phyloP scores from a whole-genome alignment of 345 rosid genomes.

The Jatropha curcas region DNA sequence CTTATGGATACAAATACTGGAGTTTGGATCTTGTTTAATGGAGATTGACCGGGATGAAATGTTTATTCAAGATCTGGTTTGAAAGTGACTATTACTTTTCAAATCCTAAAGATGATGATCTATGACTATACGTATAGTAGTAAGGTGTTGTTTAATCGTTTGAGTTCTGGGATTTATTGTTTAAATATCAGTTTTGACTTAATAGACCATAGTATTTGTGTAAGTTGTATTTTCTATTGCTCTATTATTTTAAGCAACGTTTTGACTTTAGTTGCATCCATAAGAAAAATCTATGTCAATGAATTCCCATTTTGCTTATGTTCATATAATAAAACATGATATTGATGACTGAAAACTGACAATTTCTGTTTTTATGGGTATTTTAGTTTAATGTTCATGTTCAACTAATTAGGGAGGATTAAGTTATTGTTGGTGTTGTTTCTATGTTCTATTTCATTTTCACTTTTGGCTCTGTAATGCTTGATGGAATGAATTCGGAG shows the following conservation, averaged over 20 bases:
- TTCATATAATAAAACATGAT: not conserved
- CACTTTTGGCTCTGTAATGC: too few species aligned
- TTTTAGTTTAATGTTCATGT: not conserved
- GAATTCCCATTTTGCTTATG: not conserved
- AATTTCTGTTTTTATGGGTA: not conserved
- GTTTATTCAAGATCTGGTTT: conserved; percentile 1
- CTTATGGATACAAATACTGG: not conserved
- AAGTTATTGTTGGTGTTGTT: not conserved
- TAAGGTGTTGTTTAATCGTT: not conserved
- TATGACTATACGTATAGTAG: not conserved
- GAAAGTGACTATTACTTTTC: not conserved
- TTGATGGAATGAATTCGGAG: not conserved
- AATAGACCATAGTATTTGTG: not conserved
- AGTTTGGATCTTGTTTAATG: not conserved
- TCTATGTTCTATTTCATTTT: not conserved
- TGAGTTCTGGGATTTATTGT: not conserved
- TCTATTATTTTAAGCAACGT: too few species aligned
- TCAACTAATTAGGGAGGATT: not conserved
- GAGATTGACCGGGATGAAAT: not conserved
- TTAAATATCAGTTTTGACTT: not conserved
- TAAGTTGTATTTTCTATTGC: not conserved
- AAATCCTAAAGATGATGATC: not conserved
- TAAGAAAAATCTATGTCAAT: not conserved
- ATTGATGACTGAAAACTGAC: not conserved
- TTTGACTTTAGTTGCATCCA: not conserved